Evolutionary conservation across 805 yeast genomes (phyloP), one percentile per base, ranked within the genome.

Genomic region (Saccharomycopsis vini): DNA sequence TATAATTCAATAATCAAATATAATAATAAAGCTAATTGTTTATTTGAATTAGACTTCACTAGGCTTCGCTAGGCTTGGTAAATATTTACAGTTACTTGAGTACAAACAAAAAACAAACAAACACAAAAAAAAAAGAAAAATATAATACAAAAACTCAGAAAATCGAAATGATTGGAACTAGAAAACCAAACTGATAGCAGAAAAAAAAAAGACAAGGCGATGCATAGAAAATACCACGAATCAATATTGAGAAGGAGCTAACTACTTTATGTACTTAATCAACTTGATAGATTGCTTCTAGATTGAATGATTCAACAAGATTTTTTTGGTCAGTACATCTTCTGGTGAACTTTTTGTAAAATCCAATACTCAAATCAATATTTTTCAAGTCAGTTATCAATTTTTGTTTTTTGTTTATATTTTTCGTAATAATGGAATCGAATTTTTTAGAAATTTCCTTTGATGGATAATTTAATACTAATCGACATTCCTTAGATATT

Each of bases 391-490:
- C 68, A 9, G 60, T 62, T 45, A 75, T 69, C 34, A 79, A 62
- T 47, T 72, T 73, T 42, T 73, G 75, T 56, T 82, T 78, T 56
- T 76, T 73, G 3, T 69, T 61, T 13, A 72, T 69, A 46, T 78
- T 72, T 52, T 72, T 70, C 50, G 84, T 92, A 32, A 86, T 69
- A 38, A 73, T 61, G 1, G 77, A 64, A 53, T 83, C 89, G 62
- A 83, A 75, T 37, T 75, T 74, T 36, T 75, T 72, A 52, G 81
- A 74, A 4, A 92, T 85, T 55, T 88, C 95, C 51, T 87, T 77
- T 0, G 85, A 72, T 4, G 97, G 97, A 55, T 71, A 79, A 55
- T 74, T 76, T 54, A 92, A 67, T 2, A 92, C 95, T 53, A 77
- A 77, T 23, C 92, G 70, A 46, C 87, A 84, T 57, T 90, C 97